Evolutionary conservation across 23 red algal species (phyloP).

Genomic region (Cyanidioschyzon merolae): DNA sequence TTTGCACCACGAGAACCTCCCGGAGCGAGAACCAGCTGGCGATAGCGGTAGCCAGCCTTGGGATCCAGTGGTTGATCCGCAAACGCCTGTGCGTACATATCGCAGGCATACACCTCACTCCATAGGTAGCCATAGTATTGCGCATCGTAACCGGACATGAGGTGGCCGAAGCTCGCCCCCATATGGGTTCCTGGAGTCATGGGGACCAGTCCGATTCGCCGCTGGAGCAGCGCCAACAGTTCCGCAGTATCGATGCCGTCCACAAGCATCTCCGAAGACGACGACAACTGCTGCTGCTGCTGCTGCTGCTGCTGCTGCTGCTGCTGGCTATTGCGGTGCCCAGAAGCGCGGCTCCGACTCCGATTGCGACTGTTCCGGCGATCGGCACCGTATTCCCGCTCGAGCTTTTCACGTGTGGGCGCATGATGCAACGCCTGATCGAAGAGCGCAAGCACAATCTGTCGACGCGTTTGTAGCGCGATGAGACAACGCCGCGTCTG

Average conservation of each 20-base stretch:
- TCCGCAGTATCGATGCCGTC: not conserved
- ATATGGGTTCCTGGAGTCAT: conserved; percentile 9
- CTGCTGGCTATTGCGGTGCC: not conserved
- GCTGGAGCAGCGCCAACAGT: not conserved
- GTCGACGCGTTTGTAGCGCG: not conserved
- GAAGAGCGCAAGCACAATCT: conserved; percentile 9
- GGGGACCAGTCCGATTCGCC: not conserved
- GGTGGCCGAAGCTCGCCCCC: conserved; percentile 10
- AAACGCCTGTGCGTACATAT: conserved; percentile 6
- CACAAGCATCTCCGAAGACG: not conserved
- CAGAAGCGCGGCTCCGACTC: not conserved
- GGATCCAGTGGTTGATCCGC: not conserved
- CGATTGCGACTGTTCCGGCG: not conserved
- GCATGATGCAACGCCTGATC: not conserved
- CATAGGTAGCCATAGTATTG: conserved; percentile 18
- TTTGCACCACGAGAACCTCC: not conserved
- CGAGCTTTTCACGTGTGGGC: not conserved
- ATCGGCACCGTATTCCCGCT: not conserved
- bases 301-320: too few species aligned
- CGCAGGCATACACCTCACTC: conserved; percentile 1
- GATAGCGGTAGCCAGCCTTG: not conserved
- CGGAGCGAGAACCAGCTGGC: not conserved
- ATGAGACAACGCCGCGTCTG: not conserved
- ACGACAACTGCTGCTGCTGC: too few species aligned
- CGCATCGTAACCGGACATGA: conserved; percentile 16